Base-by-base conservation (phyloP, 2,329 filamentous ascomycete species). In the Beauveria sp. region DNA sequence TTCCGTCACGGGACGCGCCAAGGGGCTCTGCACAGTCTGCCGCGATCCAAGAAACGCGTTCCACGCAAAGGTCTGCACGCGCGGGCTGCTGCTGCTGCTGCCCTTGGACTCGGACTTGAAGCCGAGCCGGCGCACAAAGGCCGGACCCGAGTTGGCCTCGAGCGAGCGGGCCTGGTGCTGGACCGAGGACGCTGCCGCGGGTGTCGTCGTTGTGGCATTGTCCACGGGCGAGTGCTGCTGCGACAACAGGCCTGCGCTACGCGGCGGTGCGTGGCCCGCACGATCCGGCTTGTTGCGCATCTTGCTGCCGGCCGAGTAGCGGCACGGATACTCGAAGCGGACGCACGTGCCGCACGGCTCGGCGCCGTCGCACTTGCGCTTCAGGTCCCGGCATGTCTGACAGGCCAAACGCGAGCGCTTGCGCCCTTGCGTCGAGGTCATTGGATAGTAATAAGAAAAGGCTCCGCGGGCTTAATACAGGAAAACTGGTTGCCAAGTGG, bases 141-240 rank as follows among this genome's bases (percentile, higher is more conserved):
- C 80, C 0, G 82, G 79, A 0, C 81, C 81, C 0, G 81, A 84
- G 63, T 85, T 84, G 41, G 80, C 82, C 64, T 84, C 80, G 3
- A 84, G 70, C 0, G 79, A 80, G 5, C 72, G 57, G 24, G 53
- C 57, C 52, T 63, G 61, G 18, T 41, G 56, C 34, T 56, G 37
- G 0, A 61, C 58, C 7, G 58, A 51, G 72, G 48, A 76, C 64
- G 28, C 70, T 67, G 58, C 4, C 66, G 68, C 9, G 66, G 67
- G 1, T 67, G 46, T 4, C 3, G 9, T 30, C 4, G 28, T 34
- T 66, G 67, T 7, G 66, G 67, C 1, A 55, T 64, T 18, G 61
- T 50, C 61, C 10, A 20, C 41, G 3, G 55, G 44, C 26, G 67
- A 65, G 6, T 62, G 46, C 9, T 44, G 46, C 8, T 51, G 34